These are phyloP conservation scores for Auricularia auricula-judae DNA, from an alignment of 768 basidiomycete species.

Conservation along the genomic window DNA sequence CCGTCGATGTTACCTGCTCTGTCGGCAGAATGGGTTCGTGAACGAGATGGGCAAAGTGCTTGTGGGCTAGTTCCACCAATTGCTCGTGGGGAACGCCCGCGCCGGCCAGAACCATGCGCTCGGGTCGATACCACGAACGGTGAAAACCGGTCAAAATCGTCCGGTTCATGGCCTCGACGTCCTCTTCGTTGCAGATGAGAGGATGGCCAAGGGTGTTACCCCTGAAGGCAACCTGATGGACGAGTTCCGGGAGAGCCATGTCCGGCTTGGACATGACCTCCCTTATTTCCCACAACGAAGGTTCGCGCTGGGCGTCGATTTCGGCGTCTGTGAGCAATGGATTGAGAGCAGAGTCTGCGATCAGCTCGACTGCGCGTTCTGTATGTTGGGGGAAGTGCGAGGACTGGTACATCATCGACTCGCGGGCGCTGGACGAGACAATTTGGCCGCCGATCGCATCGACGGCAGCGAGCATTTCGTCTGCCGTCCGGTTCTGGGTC, in stretches of 20 bases:
- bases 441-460: conserved; percentile 86
- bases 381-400: conserved; percentile 82
- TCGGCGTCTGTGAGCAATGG: conserved; percentile 69
- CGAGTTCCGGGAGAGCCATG: conserved; percentile 80
- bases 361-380: conserved; percentile 71
- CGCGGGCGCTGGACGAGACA: conserved; percentile 79
- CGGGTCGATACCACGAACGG: conserved; percentile 81
- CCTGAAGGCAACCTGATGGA: conserved; percentile 80
- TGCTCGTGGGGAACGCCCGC: conserved; percentile 86
- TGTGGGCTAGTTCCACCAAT: conserved; percentile 75
- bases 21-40: conserved; percentile 16
- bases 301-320: conserved; percentile 71
- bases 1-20: not conserved
- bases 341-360: conserved; percentile 82
- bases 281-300: conserved; percentile 81
- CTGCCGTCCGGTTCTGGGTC: conserved; percentile 57
- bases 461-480: conserved; percentile 71
- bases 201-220: conserved; percentile 79
- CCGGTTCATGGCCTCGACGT: conserved; percentile 56
- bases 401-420: conserved; percentile 97
- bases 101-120: conserved; percentile 91
- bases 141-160: conserved; percentile 51
- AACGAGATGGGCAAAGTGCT: conserved; percentile 66
- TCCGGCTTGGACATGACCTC: conserved; percentile 86
- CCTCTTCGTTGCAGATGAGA: conserved; percentile 77